Evolutionary conservation across 2,329 filamentous ascomycete species (phyloP).

Genomic region (Pyrenophora seminiperda): DNA sequence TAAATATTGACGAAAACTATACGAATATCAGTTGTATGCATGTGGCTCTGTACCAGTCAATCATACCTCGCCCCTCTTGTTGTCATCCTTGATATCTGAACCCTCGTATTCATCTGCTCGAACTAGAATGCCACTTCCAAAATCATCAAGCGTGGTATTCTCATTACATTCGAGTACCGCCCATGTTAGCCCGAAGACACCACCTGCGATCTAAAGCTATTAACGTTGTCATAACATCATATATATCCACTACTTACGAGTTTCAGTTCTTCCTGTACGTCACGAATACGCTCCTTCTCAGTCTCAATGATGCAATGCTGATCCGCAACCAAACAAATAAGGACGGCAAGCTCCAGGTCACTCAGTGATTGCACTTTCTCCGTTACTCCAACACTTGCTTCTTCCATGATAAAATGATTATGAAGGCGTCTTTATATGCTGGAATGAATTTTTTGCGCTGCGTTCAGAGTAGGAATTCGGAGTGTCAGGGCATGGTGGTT

Average conservation of each 20-base stretch:
- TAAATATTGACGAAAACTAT: slow-evolving; percentile 22
- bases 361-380: slow-evolving; percentile 74
- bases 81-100: slow-evolving; percentile 21
- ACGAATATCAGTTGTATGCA: slow-evolving; percentile 9
- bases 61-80: slow-evolving; percentile 22
- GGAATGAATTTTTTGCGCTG: neutral
- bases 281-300: slow-evolving; percentile 63
- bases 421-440: neutral
- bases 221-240: slow-evolving; percentile 1
- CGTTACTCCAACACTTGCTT: neutral
- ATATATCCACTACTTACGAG: slow-evolving; percentile 62
- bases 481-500: neutral
- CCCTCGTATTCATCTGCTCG: slow-evolving; percentile 36
- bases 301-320: slow-evolving; percentile 91
- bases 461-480: neutral
- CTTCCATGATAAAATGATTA: neutral
- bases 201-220: slow-evolving; percentile 64
- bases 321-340: slow-evolving; percentile 78
- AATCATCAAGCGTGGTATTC: slow-evolving; percentile 78
- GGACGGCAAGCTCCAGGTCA: slow-evolving; percentile 83
- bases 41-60: neutral
- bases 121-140: slow-evolving; percentile 71
- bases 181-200: slow-evolving; percentile 74
- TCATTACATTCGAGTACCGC: slow-evolving; percentile 74
- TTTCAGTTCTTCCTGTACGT: slow-evolving; percentile 74